Base-by-base conservation (phyloP, 345 rosid species). In the Adansonia digitata region DNA sequence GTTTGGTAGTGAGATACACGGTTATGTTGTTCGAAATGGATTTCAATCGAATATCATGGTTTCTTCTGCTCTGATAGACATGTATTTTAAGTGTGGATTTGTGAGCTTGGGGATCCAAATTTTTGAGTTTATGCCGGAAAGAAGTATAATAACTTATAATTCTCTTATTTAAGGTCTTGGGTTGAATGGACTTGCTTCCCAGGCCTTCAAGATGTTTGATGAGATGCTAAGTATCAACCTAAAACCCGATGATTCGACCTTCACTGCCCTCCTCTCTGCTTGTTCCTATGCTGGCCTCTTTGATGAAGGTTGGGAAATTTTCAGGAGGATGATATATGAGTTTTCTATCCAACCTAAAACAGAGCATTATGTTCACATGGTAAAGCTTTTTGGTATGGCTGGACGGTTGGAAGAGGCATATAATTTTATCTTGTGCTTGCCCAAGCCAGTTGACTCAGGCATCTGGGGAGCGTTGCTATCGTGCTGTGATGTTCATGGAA, bases 11-110 rank as follows among this genome's bases (percentile, higher is more conserved):
- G 81, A 84, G 78, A 65, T 91, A 52, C 99, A 95, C 3, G 82
- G 91, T 77, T 85, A 77, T 80, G 85, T 76, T 78, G 56, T 90
- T 75, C 89, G 86, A 51, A 75, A 66, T 77, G 98, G 97, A 71
- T 65, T 88, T 67, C 87, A 90, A 77, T 71, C 76, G 12, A 79
- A 86, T 79, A 63, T 90, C 69, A 83, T 85, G 85, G 91, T 92
- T 45, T 85, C 86, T 59, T 92, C 96, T 81, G 85, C 91, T 59
- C 91, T 94, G 5, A 69, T 90, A 59, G 89, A 90, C 85, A 86
- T 93, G 97, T 92, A 93, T 66, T 82, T 85, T 60, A 94, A 94
- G 82, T 91, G 94, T 78, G 99, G 98, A 40, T 70, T 79, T 71
- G 22, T 90, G 78, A 79, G 65, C 71, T 82, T 75, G 22, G 91